Base-by-base conservation (phyloP, 2,329 filamentous ascomycete species). In the Metarhizium robertsii region DNA sequence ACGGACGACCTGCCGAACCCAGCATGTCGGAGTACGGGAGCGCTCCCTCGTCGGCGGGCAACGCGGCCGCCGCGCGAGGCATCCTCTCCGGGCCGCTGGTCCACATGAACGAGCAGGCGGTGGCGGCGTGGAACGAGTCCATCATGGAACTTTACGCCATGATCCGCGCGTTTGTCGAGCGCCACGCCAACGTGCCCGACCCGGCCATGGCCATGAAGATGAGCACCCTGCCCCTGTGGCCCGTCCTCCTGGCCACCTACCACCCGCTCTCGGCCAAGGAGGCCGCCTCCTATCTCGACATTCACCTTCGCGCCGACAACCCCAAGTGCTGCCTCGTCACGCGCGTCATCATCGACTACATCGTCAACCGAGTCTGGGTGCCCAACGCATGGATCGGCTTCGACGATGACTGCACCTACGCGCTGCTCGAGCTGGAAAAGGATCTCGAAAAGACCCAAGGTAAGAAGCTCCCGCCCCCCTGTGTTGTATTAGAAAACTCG, bases 271-370 rank as follows among this genome's bases (percentile, higher is more conserved):
- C 67, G 16, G 67, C 70, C 53, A 49, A 61, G 1, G 72, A 75
- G 59, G 71, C 72, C 1, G 60, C 69, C 4, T 72, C 72, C 3
- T 75, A 75, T 52, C 68, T 75, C 20, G 68, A 73, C 50, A 67
- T 66, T 54, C 73, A 75, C 53, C 65, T 75, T 25, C 68, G 68
- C 53, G 68, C 72, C 25, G 65, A 68, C 38, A 69, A 70, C 55
- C 67, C 70, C 51, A 74, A 74, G 61, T 67, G 68, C 2, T 75
- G 72, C 58, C 66, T 75, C n/a, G 69, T 75, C 16, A 73, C 73
- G 2, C 68, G 73, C 6, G 66, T 74, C 57, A 66, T 74, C 20
- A 67, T 75, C 34, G 72, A 75, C 61, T 74, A 71, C 54, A 65
- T 75, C 45, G 71, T 75, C 54, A 71, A 72, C 57, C 65, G 71